Percentiles rank a stretch among this genome's conserved stretches.
phyloP scores from a whole-genome alignment of 1,139 yeast genomes.

The Meyerozyma athensensis region DNA sequence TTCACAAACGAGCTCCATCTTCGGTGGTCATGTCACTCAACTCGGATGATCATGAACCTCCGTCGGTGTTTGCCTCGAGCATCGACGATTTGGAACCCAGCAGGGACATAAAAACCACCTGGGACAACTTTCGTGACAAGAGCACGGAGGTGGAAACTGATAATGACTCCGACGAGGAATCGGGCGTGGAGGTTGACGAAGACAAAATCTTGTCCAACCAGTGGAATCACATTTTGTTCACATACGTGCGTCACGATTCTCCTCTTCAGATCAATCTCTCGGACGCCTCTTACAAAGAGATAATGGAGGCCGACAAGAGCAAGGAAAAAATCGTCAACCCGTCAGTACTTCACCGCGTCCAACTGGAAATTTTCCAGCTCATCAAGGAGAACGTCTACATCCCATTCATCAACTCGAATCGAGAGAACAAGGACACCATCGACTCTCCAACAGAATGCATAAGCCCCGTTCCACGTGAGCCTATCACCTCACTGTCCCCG shows the following conservation, averaged over 20 bases:
- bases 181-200: slow-evolving; percentile 4
- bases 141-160: slow-evolving; percentile 17
- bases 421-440: not conserved
- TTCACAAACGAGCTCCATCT: slow-evolving; percentile 8
- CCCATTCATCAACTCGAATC: not conserved
- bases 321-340: slow-evolving; percentile 33
- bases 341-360: slow-evolving; percentile 32
- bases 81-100: slow-evolving; percentile 27
- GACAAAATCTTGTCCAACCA: slow-evolving; percentile 16
- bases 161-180: slow-evolving; percentile 9
- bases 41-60: slow-evolving; percentile 22
- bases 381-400: slow-evolving; percentile 42
- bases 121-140: slow-evolving; percentile 26
- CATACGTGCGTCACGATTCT: slow-evolving; percentile 29
- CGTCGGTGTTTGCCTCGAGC: slow-evolving; percentile 26
- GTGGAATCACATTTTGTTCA: slow-evolving; percentile 28
- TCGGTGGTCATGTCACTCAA: slow-evolving; percentile 4
- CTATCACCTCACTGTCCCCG: not conserved
- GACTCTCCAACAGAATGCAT: too few relatives aligned
- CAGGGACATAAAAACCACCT: slow-evolving; percentile 13
- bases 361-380: slow-evolving; percentile 38
- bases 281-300: slow-evolving; percentile 25
- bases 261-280: slow-evolving; percentile 45
- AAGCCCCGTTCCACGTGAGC: not conserved
- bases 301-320: slow-evolving; percentile 25